phyloP scores from a whole-genome alignment of 2,329 filamentous ascomycete genomes.

The Talaromyces sp. region DNA sequence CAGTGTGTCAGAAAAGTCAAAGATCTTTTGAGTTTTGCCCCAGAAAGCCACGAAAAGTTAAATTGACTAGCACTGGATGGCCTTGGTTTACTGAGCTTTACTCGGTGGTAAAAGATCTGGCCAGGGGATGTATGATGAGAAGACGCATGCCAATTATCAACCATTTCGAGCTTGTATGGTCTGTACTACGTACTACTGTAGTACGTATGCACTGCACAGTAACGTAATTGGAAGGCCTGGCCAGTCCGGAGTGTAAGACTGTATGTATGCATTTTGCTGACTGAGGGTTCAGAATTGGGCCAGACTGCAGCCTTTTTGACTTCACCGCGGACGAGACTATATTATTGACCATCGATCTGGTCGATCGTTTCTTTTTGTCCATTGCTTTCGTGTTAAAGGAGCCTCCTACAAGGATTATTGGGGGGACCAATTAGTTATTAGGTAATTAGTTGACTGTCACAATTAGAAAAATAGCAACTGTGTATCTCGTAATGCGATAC shows the following conservation, averaged over 20 bases:
- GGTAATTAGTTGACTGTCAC: not conserved
- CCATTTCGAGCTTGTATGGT: not conserved
- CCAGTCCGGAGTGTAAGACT: not conserved
- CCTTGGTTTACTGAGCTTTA: not conserved
- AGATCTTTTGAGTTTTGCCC: slow-evolving; percentile 8
- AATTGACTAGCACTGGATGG: not conserved
- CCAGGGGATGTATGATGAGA: not conserved
- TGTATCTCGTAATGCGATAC: not conserved
- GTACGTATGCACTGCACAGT: not conserved
- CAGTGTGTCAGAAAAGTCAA: not conserved
- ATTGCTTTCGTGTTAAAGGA: not conserved
- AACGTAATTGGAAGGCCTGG: not conserved
- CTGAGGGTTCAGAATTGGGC: not conserved
- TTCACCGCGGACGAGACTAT: not conserved
- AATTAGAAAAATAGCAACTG: not conserved
- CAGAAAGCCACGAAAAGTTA: slow-evolving; percentile 8
- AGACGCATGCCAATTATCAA: not conserved
- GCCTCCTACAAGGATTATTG: not conserved
- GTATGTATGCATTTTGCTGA: not conserved
- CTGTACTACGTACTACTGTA: not conserved
- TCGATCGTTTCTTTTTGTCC: not conserved
- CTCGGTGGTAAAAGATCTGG: not conserved
- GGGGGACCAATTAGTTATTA: not conserved
- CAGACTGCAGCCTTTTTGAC: not conserved
- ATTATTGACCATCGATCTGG: not conserved